Conservation (phyloP, 2,329 filamentous ascomycete genomes). For the Gliomastix tumulicola region DNA sequence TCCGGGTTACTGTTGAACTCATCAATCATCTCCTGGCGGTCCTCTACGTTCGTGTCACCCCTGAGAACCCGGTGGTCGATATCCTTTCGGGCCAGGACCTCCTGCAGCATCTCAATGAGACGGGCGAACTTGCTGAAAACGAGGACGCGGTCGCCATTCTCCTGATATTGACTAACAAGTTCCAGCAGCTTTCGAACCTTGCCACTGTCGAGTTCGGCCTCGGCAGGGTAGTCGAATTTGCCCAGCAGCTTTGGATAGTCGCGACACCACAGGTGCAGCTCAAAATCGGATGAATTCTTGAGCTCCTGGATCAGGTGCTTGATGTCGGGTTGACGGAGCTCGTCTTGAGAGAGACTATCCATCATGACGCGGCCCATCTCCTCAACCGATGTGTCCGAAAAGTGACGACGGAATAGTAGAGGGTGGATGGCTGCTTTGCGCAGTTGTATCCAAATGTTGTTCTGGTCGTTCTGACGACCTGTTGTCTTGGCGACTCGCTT, state of each 20-base stretch:
- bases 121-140: constrained; percentile 93
- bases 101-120: constrained; percentile 82
- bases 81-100: constrained; percentile 65
- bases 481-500: constrained; percentile 39
- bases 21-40: constrained; percentile 83
- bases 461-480: constrained; percentile 44
- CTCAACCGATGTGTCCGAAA: constrained; percentile 64
- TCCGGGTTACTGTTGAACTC: constrained; percentile 68
- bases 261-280: constrained; percentile 59
- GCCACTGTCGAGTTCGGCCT: constrained; percentile 58
- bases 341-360: constrained; percentile 53
- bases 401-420: constrained; percentile 76
- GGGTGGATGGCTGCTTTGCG: constrained; percentile 91
- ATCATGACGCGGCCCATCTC: constrained; percentile 75
- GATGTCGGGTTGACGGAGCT: constrained; percentile 44
- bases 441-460: constrained; percentile 81
- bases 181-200: constrained; percentile 79
- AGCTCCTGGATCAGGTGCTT: constrained; percentile 49
- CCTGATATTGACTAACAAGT: constrained; percentile 65
- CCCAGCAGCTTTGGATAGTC: constrained; percentile 46
- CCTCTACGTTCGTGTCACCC: constrained; percentile 72
- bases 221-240: constrained; percentile 44
- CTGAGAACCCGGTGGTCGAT: constrained; percentile 83
- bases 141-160: constrained; percentile 78
- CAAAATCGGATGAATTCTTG: constrained; percentile 54